Evolutionary conservation across 768 basidiomycete species (phyloP).

Genomic region (Strobilomyces dryophilus): DNA sequence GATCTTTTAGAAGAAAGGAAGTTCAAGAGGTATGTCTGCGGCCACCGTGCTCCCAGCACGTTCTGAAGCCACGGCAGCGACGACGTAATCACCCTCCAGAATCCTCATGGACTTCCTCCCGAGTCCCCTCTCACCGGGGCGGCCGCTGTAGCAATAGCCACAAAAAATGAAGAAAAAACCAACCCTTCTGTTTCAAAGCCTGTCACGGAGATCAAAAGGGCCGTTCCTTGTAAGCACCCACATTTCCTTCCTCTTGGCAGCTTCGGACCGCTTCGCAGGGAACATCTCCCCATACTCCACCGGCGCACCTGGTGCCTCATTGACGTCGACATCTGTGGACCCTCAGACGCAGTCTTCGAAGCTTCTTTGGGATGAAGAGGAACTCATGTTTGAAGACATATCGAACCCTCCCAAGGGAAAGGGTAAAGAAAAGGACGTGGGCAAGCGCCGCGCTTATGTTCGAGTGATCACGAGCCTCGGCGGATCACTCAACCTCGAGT

Average conservation of each 20-base stretch:
- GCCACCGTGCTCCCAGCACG: neutral
- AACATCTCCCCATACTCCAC: slow-evolving; percentile 89
- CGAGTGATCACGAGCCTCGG: slow-evolving; percentile 93
- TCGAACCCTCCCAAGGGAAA: slow-evolving; percentile 75
- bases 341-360: slow-evolving; percentile 64
- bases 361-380: slow-evolving; percentile 98
- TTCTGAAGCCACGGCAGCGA: slow-evolving; percentile 40
- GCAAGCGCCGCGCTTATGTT: slow-evolving; percentile 89
- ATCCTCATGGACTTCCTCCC: slow-evolving; percentile 74
- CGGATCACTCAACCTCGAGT: slow-evolving; percentile 78
- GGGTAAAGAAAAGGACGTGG: slow-evolving; percentile 90
- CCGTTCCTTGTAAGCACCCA: slow-evolving; percentile 58
- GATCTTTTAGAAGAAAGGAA: slow-evolving; percentile 84
- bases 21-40: slow-evolving; percentile 67
- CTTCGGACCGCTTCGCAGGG: slow-evolving; percentile 44
- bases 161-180: slow-evolving; percentile 30
- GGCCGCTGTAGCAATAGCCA: slow-evolving; percentile 27
- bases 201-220: slow-evolving; percentile 44
- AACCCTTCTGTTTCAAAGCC: slow-evolving; percentile 31
- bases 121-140: slow-evolving; percentile 41
- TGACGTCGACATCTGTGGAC: slow-evolving; percentile 90
- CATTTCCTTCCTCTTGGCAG: neutral
- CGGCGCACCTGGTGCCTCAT: slow-evolving; percentile 85
- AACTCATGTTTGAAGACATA: slow-evolving; percentile 96
- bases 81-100: slow-evolving; percentile 93